Evolutionary conservation across 495 filamentous ascomycete genomes (phyloP).

Genomic region (Penicillium bialowiezense): DNA sequence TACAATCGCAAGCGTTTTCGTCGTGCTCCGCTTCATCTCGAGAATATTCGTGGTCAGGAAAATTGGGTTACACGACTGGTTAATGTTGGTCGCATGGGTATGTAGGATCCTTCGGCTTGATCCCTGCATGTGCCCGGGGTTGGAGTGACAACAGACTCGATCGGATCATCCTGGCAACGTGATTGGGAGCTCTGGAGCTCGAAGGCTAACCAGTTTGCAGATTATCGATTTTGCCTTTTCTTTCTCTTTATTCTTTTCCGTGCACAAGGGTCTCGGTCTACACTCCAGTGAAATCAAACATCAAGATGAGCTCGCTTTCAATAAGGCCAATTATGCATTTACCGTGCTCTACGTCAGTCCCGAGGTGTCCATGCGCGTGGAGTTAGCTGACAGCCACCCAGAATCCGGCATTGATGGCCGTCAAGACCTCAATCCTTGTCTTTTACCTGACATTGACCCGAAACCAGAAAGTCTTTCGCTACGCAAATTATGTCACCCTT

Average conservation of each 20-base stretch:
- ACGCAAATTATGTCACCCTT: conserved; percentile 67
- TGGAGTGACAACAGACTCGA: conserved; percentile 2
- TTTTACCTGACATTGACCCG: conserved; percentile 81
- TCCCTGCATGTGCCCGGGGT: conserved; percentile 17
- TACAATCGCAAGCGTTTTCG: conserved; percentile 64
- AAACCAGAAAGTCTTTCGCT: conserved; percentile 68
- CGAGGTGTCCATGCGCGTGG: not conserved
- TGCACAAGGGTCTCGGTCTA: conserved; percentile 68
- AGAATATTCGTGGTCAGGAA: conserved; percentile 69
- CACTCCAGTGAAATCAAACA: conserved; percentile 62
- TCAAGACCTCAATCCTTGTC: conserved; percentile 88
- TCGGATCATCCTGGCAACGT: not conserved
- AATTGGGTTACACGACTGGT: conserved; percentile 73
- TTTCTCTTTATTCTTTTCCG: conserved; percentile 72
- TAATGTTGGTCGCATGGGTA: conserved; percentile 83
- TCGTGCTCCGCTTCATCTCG: conserved; percentile 67
- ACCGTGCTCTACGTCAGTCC: conserved; percentile 75
- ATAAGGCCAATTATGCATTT: conserved; percentile 74
- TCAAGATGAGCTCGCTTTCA: conserved; percentile 46
- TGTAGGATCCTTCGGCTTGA: conserved; percentile 15
- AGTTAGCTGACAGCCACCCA: conserved; percentile 29
- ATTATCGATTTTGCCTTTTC: conserved; percentile 72
- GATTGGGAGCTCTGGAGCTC: not conserved
- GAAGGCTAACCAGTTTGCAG: conserved; percentile 30
- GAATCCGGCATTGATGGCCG: conserved; percentile 75